Conservation (phyloP, 2,329 filamentous ascomycete species). For the Plenodomus tracheiphilus region DNA sequence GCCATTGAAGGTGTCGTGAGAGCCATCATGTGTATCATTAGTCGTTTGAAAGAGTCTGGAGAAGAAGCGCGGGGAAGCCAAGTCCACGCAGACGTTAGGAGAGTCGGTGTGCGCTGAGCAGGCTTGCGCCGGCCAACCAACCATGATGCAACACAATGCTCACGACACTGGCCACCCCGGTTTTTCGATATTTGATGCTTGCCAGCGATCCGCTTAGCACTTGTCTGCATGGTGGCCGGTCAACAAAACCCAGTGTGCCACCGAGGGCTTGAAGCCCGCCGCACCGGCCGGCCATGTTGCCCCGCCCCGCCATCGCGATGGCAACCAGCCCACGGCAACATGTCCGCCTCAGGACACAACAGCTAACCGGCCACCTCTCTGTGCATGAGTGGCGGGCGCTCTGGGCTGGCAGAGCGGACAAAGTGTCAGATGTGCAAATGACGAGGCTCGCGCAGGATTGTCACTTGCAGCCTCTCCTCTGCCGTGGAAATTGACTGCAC, state of each 20-base stretch:
- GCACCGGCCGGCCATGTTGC: slow-evolving; percentile 2
- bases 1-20: too few species aligned
- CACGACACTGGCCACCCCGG: slow-evolving; percentile 21
- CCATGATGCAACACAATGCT: slow-evolving; percentile 2
- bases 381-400: too few species aligned
- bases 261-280: background rate
- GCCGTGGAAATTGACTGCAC: background rate
- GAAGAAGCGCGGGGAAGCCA: slow-evolving; percentile 6
- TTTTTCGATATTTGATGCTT: slow-evolving; percentile 34
- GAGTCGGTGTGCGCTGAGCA: slow-evolving; percentile 6
- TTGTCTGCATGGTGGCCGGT: background rate
- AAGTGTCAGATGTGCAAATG: background rate
- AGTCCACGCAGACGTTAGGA: slow-evolving; percentile 14
- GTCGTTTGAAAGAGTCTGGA: slow-evolving; percentile 1
- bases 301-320: slow-evolving; percentile 33
- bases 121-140: slow-evolving; percentile 2
- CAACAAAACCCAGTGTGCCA: background rate
- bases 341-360: slow-evolving; percentile 7
- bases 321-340: slow-evolving; percentile 19
- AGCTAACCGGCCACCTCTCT: background rate
- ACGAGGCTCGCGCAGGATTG: background rate
- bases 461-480: too few species aligned
- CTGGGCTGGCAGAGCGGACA: too few species aligned
- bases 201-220: slow-evolving; percentile 29
- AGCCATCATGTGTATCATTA: too few species aligned